Conservation (phyloP, 768 basidiomycete species). For the Boletus rex-veris region DNA sequence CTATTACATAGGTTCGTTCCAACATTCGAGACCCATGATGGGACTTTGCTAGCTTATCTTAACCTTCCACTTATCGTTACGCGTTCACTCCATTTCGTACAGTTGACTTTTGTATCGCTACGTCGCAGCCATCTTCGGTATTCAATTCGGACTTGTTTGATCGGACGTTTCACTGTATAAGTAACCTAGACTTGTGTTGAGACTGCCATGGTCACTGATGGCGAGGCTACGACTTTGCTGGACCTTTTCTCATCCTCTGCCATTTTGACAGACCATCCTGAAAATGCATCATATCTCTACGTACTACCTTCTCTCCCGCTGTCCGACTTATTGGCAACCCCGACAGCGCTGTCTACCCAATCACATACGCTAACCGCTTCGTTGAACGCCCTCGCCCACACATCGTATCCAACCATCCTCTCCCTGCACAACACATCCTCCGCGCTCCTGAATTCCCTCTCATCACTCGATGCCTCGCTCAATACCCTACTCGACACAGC, state of each 20-base stretch:
- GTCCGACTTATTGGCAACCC: slow-evolving; percentile 66
- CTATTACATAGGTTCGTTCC: slow-evolving; percentile 9
- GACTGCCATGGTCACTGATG: slow-evolving; percentile 20
- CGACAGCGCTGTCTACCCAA: slow-evolving; percentile 74
- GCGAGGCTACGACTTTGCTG: slow-evolving; percentile 22
- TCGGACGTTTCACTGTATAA: not conserved
- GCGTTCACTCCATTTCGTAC: not conserved
- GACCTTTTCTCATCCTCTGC: slow-evolving; percentile 26
- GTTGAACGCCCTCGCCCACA: slow-evolving; percentile 83
- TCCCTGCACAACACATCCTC: slow-evolving; percentile 80
- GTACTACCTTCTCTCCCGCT: slow-evolving; percentile 66
- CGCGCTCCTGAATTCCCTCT: slow-evolving; percentile 67
- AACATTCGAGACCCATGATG: not conserved
- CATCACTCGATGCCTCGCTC: slow-evolving; percentile 72
- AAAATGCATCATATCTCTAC: slow-evolving; percentile 52
- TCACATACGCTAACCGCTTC: slow-evolving; percentile 85
- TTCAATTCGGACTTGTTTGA: not conserved
- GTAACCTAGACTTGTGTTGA: not conserved
- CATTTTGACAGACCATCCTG: slow-evolving; percentile 12
- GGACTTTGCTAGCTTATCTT: not conserved
- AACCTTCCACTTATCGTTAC: not conserved
- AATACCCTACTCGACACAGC: slow-evolving; percentile 58
- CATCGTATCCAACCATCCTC: slow-evolving; percentile 89
- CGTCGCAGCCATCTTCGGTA: not conserved
- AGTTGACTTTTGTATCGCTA: slow-evolving; percentile 12